A percentile compares a stretch with the other conserved stretches of the same genome.
phyloP scores from a whole-genome alignment of 2,329 filamentous ascomycete genomes.

The Colletotrichum horii region DNA sequence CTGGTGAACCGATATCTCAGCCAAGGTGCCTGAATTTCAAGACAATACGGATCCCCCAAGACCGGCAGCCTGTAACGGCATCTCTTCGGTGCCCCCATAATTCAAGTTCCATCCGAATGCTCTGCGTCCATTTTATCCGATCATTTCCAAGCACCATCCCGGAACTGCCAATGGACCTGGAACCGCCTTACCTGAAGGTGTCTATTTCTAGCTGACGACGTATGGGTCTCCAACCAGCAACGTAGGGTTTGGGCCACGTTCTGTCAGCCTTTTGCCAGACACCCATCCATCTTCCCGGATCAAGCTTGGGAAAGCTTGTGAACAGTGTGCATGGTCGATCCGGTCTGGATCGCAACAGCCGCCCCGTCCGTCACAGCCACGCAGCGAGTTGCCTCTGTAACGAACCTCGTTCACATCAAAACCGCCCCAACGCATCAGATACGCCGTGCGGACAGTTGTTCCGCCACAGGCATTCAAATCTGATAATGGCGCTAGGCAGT shows the following conservation, averaged over 20 bases:
- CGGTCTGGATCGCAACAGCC: slow-evolving; percentile 5
- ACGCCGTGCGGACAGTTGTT: not conserved
- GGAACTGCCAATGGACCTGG: not conserved
- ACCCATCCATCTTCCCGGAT: not conserved
- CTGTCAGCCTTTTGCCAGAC: not conserved
- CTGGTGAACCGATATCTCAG: not conserved
- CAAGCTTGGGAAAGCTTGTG: not conserved
- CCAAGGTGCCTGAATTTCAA: not conserved
- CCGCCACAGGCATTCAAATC: not conserved
- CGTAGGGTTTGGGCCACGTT: not conserved
- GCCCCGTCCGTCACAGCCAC: not conserved
- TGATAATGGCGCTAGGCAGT: not conserved
- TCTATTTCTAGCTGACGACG: slow-evolving; percentile 1
- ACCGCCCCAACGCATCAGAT: not conserved
- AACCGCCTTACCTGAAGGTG: not conserved
- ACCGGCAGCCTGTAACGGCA: not conserved
- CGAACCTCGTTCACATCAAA: not conserved
- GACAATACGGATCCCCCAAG: not conserved
- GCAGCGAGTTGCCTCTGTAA: not conserved
- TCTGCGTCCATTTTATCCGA: slow-evolving; percentile 2
- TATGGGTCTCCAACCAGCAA: not conserved
- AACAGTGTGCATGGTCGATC: slow-evolving; percentile 5
- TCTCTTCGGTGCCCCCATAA: slow-evolving; percentile 1
- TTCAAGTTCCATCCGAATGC: not conserved
- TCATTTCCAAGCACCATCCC: not conserved